Evolutionary conservation across 371 early-diverging fungal genomes (phyloP), one percentile per base, ranked within the genome.

Genomic region (Mortierella sp.): DNA sequence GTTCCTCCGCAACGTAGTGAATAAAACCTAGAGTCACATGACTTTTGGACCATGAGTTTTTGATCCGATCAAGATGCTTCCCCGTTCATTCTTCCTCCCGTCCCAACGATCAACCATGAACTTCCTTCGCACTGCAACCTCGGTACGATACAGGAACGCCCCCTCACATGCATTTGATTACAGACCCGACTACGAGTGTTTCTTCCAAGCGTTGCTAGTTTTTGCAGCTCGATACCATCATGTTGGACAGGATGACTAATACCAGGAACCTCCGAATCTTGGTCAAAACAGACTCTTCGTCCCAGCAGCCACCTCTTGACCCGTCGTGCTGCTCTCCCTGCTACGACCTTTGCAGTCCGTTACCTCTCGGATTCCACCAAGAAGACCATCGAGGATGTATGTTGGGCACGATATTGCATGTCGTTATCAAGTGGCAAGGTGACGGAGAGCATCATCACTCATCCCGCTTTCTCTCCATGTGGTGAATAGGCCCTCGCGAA

Each of bases 121-220:
- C 77, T 86, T 86, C 67, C 82, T 86, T 67, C 82, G 86, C 65
- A 71, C 82, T 61, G 82, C 82, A 37, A 74, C 82, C 22, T 80
- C 79, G 44, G 71, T 82, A 55, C 8, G 27, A 29, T n/a, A n/a
- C n/a, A n/a, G n/a, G n/a, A n/a, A n/a, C n/a, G n/a, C n/a, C n/a
- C n/a, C n/a, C n/a, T n/a, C n/a, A n/a, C n/a, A n/a, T n/a, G n/a
- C n/a, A n/a, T n/a, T n/a, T n/a, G n/a, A n/a, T n/a, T n/a, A n/a
- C n/a, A n/a, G n/a, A n/a, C n/a, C n/a, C n/a, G n/a, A n/a, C n/a
- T n/a, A n/a, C n/a, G n/a, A n/a, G n/a, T n/a, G n/a, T n/a, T n/a
- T n/a, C n/a, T n/a, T n/a, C n/a, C n/a, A n/a, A n/a, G n/a, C n/a
- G n/a, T n/a, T n/a, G n/a, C n/a, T n/a, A n/a, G n/a, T n/a, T n/a